Conservation (phyloP, 169 alveolate genomes). For the Cryptosporidium sp. region DNA sequence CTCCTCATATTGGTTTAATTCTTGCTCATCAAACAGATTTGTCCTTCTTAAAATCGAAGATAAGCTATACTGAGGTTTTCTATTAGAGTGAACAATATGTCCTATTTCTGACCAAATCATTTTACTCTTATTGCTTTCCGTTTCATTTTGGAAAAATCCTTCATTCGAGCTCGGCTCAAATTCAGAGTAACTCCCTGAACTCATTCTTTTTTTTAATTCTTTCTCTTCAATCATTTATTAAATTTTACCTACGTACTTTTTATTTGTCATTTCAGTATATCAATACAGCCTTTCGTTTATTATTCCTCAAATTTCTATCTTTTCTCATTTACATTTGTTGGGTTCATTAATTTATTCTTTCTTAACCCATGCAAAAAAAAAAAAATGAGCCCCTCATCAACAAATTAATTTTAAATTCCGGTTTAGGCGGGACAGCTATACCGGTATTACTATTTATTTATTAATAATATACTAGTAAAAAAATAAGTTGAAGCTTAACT, state of each 20-base stretch:
- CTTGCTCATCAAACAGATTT: constrained; percentile 44
- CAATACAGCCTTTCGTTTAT: not conserved
- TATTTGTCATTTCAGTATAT: not conserved
- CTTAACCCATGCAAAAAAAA: not conserved
- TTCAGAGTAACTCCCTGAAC: not conserved
- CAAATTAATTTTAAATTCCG: not conserved
- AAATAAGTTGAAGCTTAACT: too few species aligned
- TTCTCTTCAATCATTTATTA: not conserved
- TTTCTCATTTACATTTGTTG: not conserved
- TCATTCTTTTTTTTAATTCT: not conserved
- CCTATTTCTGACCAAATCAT: constrained; percentile 75
- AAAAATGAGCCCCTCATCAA: not conserved
- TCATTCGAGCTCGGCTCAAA: constrained; percentile 12
- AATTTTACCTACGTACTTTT: not conserved
- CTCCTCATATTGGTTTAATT: not conserved
- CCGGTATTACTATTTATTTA: not conserved
- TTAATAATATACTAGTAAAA: too few species aligned
- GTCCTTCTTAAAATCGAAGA: constrained; percentile 68
- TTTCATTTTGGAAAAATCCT: not conserved
- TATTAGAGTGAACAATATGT: constrained; percentile 53
- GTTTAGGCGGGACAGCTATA: not conserved
- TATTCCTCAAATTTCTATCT: not conserved
- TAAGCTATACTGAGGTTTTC: constrained; percentile 56
- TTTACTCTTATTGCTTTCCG: constrained; percentile 5
- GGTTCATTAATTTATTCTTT: not conserved